Evolutionary conservation across 331 rosid genomes (phyloP), one percentile per base, ranked within the genome.

Genomic region (Cucumis variabilis): DNA sequence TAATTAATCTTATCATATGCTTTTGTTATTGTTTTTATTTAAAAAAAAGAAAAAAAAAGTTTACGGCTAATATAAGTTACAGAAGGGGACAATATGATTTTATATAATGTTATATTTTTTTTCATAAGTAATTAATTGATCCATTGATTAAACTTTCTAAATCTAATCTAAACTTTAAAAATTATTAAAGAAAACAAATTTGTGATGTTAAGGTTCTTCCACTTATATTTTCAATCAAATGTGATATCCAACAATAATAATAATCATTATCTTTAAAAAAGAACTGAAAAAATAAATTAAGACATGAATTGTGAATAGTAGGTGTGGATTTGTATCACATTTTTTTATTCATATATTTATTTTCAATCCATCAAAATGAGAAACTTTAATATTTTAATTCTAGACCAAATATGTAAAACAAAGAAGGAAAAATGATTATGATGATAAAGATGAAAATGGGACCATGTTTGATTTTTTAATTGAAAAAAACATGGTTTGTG

Each of bases 291-390:
- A 28, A 19, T 10, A 41, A 12, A 41, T 41, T 75, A 20, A 75
- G 13, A 21, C 62, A 48, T 76, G 82, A 7, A 46, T 11, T 3
- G 62, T 13, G 25, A 78, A 51, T 11, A 78, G 41, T 77, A 13
- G 4, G 28, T 23, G 28, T 23, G 28, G 3, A 23, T 48, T 20
- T n/a, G 12, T 5, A 50, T 23, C 13, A 3, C 9, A 24, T 50
- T 14, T 78, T 78, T 78, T 9, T 24, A 78, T 50, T 78, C 65
- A 78, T 78, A 50, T 77, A 78, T 78, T 78, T 78, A 24, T 50
- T 78, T 51, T 51, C 67, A 13, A 24, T 25, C 67, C 23, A 51
- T 48, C 62, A 76, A 76, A 76, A 23, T 48, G n/a, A 24, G 63
- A 11, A 21, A 13, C 41, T 51, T 78, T 51, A 50, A 51, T 9